Evolutionary conservation across 2,329 filamentous ascomycete species (phyloP), one percentile per base, ranked within the genome.

Genomic region (Diaporthe amygdali): DNA sequence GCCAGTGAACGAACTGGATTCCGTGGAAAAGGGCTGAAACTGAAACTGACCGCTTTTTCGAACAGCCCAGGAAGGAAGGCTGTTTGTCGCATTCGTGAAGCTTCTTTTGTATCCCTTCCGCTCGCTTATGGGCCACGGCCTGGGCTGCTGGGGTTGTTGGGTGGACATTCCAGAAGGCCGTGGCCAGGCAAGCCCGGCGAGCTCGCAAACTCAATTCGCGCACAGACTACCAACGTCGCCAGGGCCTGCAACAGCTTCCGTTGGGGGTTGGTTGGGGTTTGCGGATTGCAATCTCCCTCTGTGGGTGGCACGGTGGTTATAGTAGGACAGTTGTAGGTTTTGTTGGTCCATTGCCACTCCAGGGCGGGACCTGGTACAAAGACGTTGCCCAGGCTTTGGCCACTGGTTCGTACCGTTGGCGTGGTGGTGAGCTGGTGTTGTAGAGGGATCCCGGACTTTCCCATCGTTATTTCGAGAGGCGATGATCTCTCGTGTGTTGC

Each of bases 21-120:
- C 34, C 10, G 22, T 46, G 32, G 44, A 37, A 64, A 64, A 64
- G 59, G 59, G 59, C 59, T 64, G 59, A 64, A 44, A 34, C 30
- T 63, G 54, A 68, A 63, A 54, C 54, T 61, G 44, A 68, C 25
- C 63, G 39, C 22, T 49, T 32, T 59, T 55, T 59, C 41, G 30
- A 49, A 44, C 59, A 64, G 59, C 27, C 41, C 59, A 49, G 34
- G 55, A 20, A 27, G 14, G 59, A 64, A 64, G 59, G 59, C 41
- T 64, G 59, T 64, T 64, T 64, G 59, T 64, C 30, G 14, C 59
- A 64, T 64, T 64, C 44, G 8, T 64, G 59, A 64, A 64, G 44
- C 59, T 49, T 64, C 59, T 64, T 64, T 64, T n/a, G 41, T 64
- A 14, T 64, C 44, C 59, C 59, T 64, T 30, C 59, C 59, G 59